Evolutionary conservation across 768 basidiomycete genomes (phyloP).

Genomic region (Steccherinum ochraceum): DNA sequence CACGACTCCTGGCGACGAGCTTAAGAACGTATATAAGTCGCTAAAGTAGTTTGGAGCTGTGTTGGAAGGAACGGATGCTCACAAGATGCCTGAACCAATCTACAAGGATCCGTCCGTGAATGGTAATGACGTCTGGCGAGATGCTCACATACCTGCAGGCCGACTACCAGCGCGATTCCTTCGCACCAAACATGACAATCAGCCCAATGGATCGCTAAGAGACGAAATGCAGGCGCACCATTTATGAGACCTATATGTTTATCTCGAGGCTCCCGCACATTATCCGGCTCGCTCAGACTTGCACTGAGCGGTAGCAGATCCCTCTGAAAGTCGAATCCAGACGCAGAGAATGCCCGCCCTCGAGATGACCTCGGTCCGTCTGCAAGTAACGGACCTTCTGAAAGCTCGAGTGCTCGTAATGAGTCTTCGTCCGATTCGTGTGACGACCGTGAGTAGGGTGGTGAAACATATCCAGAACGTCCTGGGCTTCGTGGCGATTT

Average conservation of each 20-base stretch:
- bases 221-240: slow-evolving; percentile 38
- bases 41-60: too few species aligned
- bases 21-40: slow-evolving; percentile 26
- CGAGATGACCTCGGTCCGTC: slow-evolving; percentile 25
- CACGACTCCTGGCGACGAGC: slow-evolving; percentile 89
- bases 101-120: slow-evolving; percentile 18
- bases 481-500: slow-evolving; percentile 31
- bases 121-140: neutral
- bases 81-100: slow-evolving; percentile 96
- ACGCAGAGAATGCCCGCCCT: slow-evolving; percentile 55
- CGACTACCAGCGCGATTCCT: slow-evolving; percentile 86
- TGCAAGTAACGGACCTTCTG: slow-evolving; percentile 47
- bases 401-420: slow-evolving; percentile 72
- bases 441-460: slow-evolving; percentile 33
- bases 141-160: slow-evolving; percentile 53
- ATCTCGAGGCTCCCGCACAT: slow-evolving; percentile 43
- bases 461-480: slow-evolving; percentile 27
- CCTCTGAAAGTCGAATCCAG: slow-evolving; percentile 74
- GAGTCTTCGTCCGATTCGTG: slow-evolving; percentile 64
- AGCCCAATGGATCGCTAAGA: neutral
- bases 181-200: neutral
- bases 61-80: slow-evolving; percentile 19
- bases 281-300: slow-evolving; percentile 68
- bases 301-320: slow-evolving; percentile 73
- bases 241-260: slow-evolving; percentile 75